Evolutionary conservation across 139 green algal species (phyloP).

Genomic region (Coccomyxa sp.): DNA sequence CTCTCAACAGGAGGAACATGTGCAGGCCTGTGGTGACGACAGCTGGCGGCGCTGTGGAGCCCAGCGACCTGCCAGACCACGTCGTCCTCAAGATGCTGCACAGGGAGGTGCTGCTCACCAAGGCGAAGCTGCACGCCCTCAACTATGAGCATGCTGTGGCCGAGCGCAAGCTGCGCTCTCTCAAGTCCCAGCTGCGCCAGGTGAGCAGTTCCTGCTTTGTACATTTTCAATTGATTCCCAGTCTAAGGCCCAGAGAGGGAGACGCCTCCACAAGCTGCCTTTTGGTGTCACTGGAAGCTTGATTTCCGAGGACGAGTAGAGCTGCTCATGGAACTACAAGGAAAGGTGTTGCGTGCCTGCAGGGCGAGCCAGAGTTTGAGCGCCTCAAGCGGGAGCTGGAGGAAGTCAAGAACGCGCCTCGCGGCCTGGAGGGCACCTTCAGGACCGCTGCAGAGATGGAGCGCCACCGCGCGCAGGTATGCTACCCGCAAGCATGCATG

Average conservation of each 20-base stretch:
- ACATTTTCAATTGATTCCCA: not conserved
- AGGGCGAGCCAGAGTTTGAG: slow-evolving; percentile 83
- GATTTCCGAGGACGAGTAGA: too few species aligned
- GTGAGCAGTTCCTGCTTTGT: slow-evolving; percentile 6
- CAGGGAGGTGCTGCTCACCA: slow-evolving; percentile 72
- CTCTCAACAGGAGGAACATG: not conserved
- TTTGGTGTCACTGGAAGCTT: not conserved
- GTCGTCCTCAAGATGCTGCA: slow-evolving; percentile 65
- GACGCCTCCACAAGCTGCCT: not conserved
- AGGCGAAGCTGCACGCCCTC: slow-evolving; percentile 75
- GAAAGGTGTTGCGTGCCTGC: not conserved
- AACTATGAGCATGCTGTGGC: slow-evolving; percentile 52
- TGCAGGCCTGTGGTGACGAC: slow-evolving; percentile 10
- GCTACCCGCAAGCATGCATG: too few species aligned
- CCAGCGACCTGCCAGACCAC: slow-evolving; percentile 38
- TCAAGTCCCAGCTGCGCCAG: slow-evolving; percentile 62
- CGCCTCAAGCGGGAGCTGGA: slow-evolving; percentile 80
- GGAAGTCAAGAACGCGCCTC: slow-evolving; percentile 67
- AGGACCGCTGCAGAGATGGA: slow-evolving; percentile 75
- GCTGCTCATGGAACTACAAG: too few species aligned
- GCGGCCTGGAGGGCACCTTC: slow-evolving; percentile 66
- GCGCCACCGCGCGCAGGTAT: slow-evolving; percentile 63
- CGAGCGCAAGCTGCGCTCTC: slow-evolving; percentile 47
- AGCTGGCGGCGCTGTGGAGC: not conserved
- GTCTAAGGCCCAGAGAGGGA: not conserved